Base-by-base conservation (phyloP, 2,329 filamentous ascomycete genomes). In the Paraphaeosphaeria sporulosa region DNA sequence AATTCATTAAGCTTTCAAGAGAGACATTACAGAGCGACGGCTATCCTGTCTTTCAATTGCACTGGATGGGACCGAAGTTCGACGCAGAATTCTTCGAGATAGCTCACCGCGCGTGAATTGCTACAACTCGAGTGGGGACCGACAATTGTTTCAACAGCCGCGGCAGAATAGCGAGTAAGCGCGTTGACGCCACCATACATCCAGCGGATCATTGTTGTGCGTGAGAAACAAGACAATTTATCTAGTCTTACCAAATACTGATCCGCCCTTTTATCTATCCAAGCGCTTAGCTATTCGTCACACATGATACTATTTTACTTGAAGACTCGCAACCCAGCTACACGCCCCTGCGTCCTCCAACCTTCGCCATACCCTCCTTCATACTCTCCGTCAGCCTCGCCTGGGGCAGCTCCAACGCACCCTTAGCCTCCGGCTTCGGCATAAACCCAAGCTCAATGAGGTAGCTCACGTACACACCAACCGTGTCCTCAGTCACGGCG, bases 381-480 rank as follows among this genome's bases (percentile, higher is more conserved):
- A 75, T 76, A 5, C 64, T 68, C 44, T 75, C 72, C 9, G 71
- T 73, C 56, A 74, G 51, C 50, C 63, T 67, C 51, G 67, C 66
- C 53, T 66, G 56, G 17, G 74, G 64, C 56, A 76, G 42, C 19
- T 72, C 69, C 58, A 72, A 70, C 47, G 70, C 51, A 1, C 72
- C 66, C 62, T 71, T 71, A 25, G 64, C 61, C 55, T 75, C 71
- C 1, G 71, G 66, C 65, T 64, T 68, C 4, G 81, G 79, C 73
- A 92, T 82, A 76, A 91, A 92, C 5, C 86, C 86, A 63, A 87
- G 82, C 61, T 84, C 83, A 3, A 86, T 82, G 40, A 92, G 78
- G 70, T 89, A 92, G 30, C 85, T 81, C 53, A 90, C 75, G 71
- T 90, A 92, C 19, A 85, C 75, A 4, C 89, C 89, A 17, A 91